Evolutionary conservation across 257 asterid species (phyloP).

Genomic region (Fraxinus cuspidata): DNA sequence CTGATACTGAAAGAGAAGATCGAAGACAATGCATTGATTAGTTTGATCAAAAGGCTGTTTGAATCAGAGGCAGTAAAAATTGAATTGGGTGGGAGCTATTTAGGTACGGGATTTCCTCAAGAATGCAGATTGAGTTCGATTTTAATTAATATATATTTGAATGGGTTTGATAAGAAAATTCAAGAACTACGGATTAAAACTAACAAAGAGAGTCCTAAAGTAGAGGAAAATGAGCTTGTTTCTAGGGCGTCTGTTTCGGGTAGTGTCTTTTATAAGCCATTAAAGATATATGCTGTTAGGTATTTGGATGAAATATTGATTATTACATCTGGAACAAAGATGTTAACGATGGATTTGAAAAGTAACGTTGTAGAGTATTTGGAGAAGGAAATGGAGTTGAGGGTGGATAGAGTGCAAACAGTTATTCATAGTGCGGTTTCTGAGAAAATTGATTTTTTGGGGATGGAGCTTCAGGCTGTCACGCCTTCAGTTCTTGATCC

Average conservation of each 20-base stretch:
- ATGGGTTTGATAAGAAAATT: constrained; percentile 63
- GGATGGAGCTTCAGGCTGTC: constrained; percentile 96
- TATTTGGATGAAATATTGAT: constrained; percentile 83
- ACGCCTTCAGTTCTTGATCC: constrained; percentile 79
- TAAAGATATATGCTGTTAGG: constrained; percentile 76
- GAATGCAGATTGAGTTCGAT: constrained; percentile 75
- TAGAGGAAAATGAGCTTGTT: constrained; percentile 46
- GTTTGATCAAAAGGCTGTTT: constrained; percentile 53
- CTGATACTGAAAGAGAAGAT: constrained; percentile 61
- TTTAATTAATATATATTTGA: constrained; percentile 67
- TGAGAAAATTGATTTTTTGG: constrained; percentile 83
- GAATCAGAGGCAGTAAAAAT: constrained; percentile 40
- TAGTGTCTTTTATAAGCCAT: constrained; percentile 60
- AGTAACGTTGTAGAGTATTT: constrained; percentile 45
- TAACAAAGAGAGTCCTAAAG: constrained; percentile 48
- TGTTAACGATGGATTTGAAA: constrained; percentile 68
- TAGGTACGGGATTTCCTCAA: constrained; percentile 85
- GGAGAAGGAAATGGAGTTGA: constrained; percentile 54
- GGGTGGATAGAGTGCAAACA: constrained; percentile 55
- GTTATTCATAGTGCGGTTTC: constrained; percentile 82
- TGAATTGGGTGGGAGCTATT: constrained; percentile 51
- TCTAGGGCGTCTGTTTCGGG: constrained; percentile 20
- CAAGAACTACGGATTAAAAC: constrained; percentile 59
- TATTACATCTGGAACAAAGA: constrained; percentile 75
- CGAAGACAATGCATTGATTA: constrained; percentile 52